Base-by-base conservation (phyloP, 2,329 filamentous ascomycete species). In the Aulographum hederae region DNA sequence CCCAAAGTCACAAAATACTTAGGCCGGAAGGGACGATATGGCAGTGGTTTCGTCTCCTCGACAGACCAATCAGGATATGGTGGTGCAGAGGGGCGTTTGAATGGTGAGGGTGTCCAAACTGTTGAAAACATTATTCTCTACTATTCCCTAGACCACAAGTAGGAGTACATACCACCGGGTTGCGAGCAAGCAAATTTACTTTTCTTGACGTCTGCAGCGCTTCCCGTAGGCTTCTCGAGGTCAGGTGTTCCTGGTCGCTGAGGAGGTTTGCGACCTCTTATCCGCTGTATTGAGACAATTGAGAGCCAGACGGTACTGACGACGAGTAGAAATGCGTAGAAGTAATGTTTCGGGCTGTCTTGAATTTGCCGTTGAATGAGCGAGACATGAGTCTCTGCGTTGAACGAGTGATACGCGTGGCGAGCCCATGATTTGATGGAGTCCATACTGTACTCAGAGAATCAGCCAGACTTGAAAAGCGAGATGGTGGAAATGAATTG, bases 1-100 rank as follows among this genome's bases (percentile, higher is more conserved):
- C 79, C 78, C 73, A 85, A 78, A 1, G 73, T 84, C 35, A 80
- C 65, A 44, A 78, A 67, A 50, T 84, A 82, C 38, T 73, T 77
- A 5, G 78, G 78, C 0, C 75, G 69, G 50, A 86, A 86, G 0
- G 79, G 77, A 4, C 79, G 67, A 52, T 86, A 86, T 0, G 77
- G 76, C 0, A 82, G 64, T 0, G 79, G 78, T 37, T 76, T 74
- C 2, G 75, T 79, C n/a, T 57, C 54, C 16, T 66, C 58, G 21
- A 84, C 48, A 27, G 73, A 70, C 76, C 78, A 85, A 46, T 69
- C 51, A 0, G 69, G 67, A 42, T 78, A 81, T 0, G 78, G 69
- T 0, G 53, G 32, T 4, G 74, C 69, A 1, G 54, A 47, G 1
- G 76, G 74, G 2, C 70, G 58, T 36, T 62, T 60, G 57, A 76